These are phyloP conservation scores for Lepidium didymum DNA, from an alignment of 345 rosid species.

Conservation along the genomic window DNA sequence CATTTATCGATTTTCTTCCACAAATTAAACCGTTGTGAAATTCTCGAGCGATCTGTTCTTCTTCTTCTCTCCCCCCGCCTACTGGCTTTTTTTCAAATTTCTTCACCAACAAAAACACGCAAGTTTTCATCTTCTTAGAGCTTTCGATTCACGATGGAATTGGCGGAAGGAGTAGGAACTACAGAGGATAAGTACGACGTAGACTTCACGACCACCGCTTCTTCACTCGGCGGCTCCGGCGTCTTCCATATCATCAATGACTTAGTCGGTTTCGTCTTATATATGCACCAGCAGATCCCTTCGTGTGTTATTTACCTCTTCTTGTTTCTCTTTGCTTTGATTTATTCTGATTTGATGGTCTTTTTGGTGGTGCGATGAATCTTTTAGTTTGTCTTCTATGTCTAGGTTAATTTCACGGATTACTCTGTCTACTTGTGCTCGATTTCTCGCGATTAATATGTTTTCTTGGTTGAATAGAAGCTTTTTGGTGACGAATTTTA, in stretches of 20 bases:
- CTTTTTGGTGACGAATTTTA: not conserved
- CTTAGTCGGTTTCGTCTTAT: slow-evolving; percentile 68
- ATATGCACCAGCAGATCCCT: slow-evolving; percentile 97
- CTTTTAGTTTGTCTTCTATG: not conserved
- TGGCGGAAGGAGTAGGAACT: slow-evolving; percentile 39
- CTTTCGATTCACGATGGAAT: slow-evolving; percentile 7
- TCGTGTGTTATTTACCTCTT: slow-evolving; percentile 39
- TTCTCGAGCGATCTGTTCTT: not conserved
- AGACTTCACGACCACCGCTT: slow-evolving; percentile 42
- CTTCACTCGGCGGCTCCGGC: slow-evolving; percentile 39
- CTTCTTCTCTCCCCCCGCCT: slow-evolving; percentile 15
- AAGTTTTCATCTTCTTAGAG: not conserved
- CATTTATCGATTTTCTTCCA: not conserved
- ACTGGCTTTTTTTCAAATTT: slow-evolving; percentile 6
- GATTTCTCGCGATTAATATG: not conserved
- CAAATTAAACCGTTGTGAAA: not conserved
- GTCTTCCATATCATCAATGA: slow-evolving; percentile 61
- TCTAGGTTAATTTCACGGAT: not conserved
- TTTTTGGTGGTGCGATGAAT: not conserved
- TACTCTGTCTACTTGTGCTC: not conserved
- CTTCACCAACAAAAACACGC: not conserved
- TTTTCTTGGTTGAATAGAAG: not conserved
- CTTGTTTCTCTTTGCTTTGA: not conserved
- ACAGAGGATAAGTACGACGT: slow-evolving; percentile 32
- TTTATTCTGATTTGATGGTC: not conserved